Conservation (phyloP, 768 basidiomycete genomes). For the Piloderma croceum region DNA sequence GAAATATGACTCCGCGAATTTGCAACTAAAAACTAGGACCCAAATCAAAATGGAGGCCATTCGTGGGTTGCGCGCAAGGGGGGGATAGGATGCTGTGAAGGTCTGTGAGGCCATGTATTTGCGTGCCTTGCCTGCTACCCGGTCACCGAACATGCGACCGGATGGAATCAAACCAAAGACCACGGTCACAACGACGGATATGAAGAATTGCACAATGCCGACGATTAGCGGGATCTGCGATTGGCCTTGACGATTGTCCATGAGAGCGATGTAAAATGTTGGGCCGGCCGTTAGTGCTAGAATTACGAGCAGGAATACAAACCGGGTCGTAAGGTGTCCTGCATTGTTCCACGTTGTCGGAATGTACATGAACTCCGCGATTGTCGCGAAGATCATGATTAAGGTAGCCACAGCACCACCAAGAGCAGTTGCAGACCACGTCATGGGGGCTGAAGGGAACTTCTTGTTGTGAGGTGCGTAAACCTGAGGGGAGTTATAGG, state of each 20-base stretch:
- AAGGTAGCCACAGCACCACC: slow-evolving; percentile 90
- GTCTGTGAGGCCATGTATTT: slow-evolving; percentile 99
- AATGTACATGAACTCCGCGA: slow-evolving; percentile 95
- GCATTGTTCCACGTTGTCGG: slow-evolving; percentile 99
- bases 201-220: slow-evolving; percentile 89
- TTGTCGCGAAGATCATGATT: slow-evolving; percentile 91
- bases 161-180: slow-evolving; percentile 88
- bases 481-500: slow-evolving; percentile 92
- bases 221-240: slow-evolving; percentile 82
- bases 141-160: slow-evolving; percentile 97
- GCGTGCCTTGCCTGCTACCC: slow-evolving; percentile 93
- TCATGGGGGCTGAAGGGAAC: slow-evolving; percentile 79
- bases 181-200: slow-evolving; percentile 78
- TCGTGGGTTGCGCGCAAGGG: slow-evolving; percentile 65
- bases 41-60: slow-evolving; percentile 82
- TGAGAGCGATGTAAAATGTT: slow-evolving; percentile 86
- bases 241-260: slow-evolving; percentile 58
- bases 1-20: slow-evolving; percentile 95
- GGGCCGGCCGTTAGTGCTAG: slow-evolving; percentile 91
- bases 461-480: slow-evolving; percentile 70
- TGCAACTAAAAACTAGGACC: slow-evolving; percentile 93
- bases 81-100: slow-evolving; percentile 95
- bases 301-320: slow-evolving; percentile 87
- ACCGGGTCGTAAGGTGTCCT: slow-evolving; percentile 89
- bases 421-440: slow-evolving; percentile 92